Evolutionary conservation across 805 yeast genomes (phyloP).

Genomic region (Nadsonia fulvescens): DNA sequence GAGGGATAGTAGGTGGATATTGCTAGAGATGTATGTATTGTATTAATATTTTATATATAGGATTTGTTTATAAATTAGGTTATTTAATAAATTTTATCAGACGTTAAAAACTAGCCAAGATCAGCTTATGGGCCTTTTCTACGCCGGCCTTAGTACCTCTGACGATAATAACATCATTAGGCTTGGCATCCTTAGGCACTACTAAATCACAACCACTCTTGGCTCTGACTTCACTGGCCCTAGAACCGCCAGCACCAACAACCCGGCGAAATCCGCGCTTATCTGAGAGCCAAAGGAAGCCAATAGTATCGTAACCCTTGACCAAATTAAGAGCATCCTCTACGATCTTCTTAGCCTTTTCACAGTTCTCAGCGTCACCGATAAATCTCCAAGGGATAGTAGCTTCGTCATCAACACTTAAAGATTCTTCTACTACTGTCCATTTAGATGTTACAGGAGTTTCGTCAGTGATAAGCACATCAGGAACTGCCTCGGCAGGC

Average conservation of each 20-base stretch:
- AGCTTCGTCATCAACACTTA: conserved; percentile 13
- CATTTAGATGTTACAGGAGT: conserved; percentile 25
- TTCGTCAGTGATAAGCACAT: conserved; percentile 22
- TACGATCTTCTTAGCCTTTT: conserved; percentile 34
- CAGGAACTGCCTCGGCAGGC: conserved; percentile 25
- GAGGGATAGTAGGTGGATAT: too few relatives aligned
- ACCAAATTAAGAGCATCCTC: conserved; percentile 31
- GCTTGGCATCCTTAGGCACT: conserved; percentile 38
- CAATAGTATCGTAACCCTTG: conserved; percentile 28
- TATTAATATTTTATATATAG: too few relatives aligned
- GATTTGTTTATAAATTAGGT: too few relatives aligned
- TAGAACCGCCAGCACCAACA: conserved; percentile 63
- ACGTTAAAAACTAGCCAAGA: too few relatives aligned
- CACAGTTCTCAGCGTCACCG: conserved; percentile 32
- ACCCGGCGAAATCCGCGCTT: conserved; percentile 37
- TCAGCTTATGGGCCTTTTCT: conserved; percentile 27
- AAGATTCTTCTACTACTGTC: conserved; percentile 23
- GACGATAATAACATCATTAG: conserved; percentile 33
- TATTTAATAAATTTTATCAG: too few relatives aligned
- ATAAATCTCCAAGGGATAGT: conserved; percentile 38
- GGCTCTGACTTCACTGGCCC: conserved; percentile 41
- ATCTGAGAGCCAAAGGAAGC: conserved; percentile 44
- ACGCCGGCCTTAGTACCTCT: conserved; percentile 43
- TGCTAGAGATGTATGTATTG: too few relatives aligned
- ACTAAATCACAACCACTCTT: conserved; percentile 38